These are phyloP conservation scores for Colletotrichum sp. DNA, from an alignment of 2,329 filamentous ascomycete species.

Conservation along the genomic window DNA sequence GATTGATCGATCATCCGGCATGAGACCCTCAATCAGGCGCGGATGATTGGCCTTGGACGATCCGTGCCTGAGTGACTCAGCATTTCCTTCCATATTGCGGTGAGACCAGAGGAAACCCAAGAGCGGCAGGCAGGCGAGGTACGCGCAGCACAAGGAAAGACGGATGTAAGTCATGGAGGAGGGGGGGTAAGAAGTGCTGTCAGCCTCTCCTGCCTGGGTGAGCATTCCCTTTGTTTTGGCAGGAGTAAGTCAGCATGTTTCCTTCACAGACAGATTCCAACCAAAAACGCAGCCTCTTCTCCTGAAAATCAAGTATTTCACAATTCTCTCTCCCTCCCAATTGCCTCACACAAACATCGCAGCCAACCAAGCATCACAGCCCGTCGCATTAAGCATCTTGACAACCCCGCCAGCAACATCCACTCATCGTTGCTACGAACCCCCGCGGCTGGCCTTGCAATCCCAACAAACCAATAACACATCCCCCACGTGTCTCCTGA, in stretches of 20 bases:
- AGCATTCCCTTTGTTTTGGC: background rate
- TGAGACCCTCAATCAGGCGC: background rate
- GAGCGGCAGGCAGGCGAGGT: background rate
- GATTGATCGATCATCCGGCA: background rate
- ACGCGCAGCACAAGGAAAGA: background rate
- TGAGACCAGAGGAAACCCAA: background rate
- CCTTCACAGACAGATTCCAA: background rate
- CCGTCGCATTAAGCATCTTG: background rate
- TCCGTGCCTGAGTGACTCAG: background rate
- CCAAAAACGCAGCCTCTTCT: background rate
- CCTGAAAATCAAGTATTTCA: background rate
- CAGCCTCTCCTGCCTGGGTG: background rate
- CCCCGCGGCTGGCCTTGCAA: background rate
- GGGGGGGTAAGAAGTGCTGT: background rate
- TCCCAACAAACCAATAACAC: constrained; percentile 22
- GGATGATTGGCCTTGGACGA: background rate
- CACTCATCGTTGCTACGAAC: background rate
- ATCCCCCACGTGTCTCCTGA: constrained; percentile 21
- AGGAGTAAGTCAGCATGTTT: background rate
- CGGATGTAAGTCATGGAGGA: background rate
- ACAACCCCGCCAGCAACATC: background rate
- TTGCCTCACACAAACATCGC: background rate
- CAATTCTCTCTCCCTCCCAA: background rate
- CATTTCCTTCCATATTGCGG: background rate
- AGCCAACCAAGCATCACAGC: background rate